Percentiles rank a stretch among this genome's conserved stretches.
Conservation (phyloP, 2,329 filamentous ascomycete genomes). For the Verticillium nubilum region DNA sequence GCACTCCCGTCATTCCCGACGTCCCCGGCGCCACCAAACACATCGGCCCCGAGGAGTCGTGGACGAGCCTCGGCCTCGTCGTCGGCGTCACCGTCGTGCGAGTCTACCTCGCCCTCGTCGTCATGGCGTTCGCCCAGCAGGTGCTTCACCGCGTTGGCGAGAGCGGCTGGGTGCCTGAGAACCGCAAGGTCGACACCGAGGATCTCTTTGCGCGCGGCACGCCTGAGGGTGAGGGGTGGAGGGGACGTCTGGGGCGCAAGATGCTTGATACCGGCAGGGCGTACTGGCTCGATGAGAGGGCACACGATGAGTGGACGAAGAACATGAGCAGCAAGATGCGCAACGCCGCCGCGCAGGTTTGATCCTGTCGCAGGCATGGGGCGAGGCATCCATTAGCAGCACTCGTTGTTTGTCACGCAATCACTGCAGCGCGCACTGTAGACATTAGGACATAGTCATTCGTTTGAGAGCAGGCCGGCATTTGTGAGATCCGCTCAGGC, state of each 20-base stretch:
- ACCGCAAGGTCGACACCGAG: neutral
- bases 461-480: neutral
- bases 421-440: neutral
- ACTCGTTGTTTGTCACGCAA: neutral
- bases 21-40: conserved; percentile 11
- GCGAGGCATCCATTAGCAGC: neutral
- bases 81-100: conserved; percentile 67
- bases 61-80: conserved; percentile 73
- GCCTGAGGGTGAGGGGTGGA: conserved; percentile 74
- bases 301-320: conserved; percentile 64
- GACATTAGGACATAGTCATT: neutral
- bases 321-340: conserved; percentile 41
- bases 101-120: conserved; percentile 77
- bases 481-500: neutral
- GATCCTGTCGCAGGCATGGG: neutral
- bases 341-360: conserved; percentile 1
- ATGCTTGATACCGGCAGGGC: conserved; percentile 69
- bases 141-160: conserved; percentile 54
- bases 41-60: conserved; percentile 49
- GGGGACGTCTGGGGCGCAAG: conserved; percentile 68
- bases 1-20: conserved; percentile 11
- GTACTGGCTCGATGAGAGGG: conserved; percentile 76
- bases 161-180: conserved; percentile 8
- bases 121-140: conserved; percentile 76
- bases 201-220: conserved; percentile 60